Percentiles rank a stretch among this genome's conserved stretches.
These are phyloP conservation scores for Corymbia citriodora DNA, from an alignment of 441 rosid genomes.

Conservation along the genomic window DNA sequence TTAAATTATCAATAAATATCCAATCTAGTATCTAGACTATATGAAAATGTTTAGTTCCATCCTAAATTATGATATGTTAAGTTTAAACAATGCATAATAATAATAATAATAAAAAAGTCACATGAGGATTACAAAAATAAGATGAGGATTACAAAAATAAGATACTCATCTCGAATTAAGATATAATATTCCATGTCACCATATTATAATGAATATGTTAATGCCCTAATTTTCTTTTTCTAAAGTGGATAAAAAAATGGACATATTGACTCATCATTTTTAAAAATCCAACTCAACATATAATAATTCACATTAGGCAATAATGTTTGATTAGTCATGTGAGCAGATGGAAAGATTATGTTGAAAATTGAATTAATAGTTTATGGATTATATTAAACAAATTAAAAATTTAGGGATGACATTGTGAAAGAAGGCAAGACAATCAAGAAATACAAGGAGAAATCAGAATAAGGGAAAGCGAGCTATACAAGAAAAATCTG, in stretches of 20 bases:
- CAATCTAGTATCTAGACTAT: not conserved
- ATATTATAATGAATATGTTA: not conserved
- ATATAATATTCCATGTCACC: not conserved
- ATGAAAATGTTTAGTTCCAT: not conserved
- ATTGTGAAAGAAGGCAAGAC: not conserved
- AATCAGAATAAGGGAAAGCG: too few species aligned
- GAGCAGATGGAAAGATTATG: not conserved
- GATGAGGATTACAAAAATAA: not conserved
- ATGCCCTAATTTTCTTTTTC: not conserved
- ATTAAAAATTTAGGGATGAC: accelerated
- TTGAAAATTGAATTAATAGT: not conserved
- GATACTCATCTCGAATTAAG: not conserved
- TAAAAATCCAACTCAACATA: not conserved
- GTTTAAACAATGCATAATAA: not conserved
- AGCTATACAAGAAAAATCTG: too few species aligned
- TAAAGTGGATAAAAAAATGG: not conserved
- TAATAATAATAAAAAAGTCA: not conserved
- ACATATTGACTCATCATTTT: not conserved
- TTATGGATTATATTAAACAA: not conserved
- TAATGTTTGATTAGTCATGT: not conserved
- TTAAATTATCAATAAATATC: not conserved
- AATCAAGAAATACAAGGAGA: too few species aligned
- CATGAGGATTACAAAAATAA: not conserved
- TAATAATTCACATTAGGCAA: not conserved
- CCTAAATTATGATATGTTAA: not conserved